phyloP scores from a whole-genome alignment of 805 yeast genomes.

The Pichia occidentalis region DNA sequence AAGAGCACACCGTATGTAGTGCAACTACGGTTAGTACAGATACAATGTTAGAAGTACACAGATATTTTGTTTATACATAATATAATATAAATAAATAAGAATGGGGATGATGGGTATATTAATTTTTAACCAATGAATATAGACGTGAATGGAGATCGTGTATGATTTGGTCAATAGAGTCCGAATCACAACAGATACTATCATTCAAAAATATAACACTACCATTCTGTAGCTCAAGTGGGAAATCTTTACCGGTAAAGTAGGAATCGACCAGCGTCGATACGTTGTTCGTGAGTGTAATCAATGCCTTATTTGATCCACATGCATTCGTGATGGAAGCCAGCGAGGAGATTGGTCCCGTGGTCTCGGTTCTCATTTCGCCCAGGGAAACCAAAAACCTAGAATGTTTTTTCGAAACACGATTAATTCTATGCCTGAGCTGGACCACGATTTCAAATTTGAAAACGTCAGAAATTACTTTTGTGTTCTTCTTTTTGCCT shows the following conservation, averaged over 20 bases:
- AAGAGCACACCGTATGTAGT: too few species aligned
- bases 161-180: constrained; percentile 11
- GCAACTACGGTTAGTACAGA: too few species aligned
- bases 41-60: too few species aligned
- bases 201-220: constrained; percentile 20
- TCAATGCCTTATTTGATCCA: constrained; percentile 14
- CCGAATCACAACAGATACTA: constrained; percentile 25
- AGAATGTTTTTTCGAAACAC: constrained; percentile 19
- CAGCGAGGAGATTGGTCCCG: neutral
- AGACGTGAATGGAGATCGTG: constrained; percentile 8
- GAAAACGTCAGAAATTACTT: constrained; percentile 18
- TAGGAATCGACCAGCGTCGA: constrained; percentile 8
- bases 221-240: constrained; percentile 9
- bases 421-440: constrained; percentile 19
- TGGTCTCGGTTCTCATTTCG: constrained; percentile 4
- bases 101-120: too few species aligned
- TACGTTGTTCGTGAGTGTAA: constrained; percentile 10
- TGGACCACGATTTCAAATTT: constrained; percentile 19
- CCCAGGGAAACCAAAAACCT: constrained; percentile 22
- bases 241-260: constrained; percentile 19
- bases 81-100: neutral
- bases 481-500: constrained; percentile 20
- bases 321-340: neutral
- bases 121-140: neutral
- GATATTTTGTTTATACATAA: neutral